These are phyloP conservation scores for Cutaneotrichosporon spelunceum DNA, from an alignment of 1,284 basidiomycete species.

Conservation along the genomic window DNA sequence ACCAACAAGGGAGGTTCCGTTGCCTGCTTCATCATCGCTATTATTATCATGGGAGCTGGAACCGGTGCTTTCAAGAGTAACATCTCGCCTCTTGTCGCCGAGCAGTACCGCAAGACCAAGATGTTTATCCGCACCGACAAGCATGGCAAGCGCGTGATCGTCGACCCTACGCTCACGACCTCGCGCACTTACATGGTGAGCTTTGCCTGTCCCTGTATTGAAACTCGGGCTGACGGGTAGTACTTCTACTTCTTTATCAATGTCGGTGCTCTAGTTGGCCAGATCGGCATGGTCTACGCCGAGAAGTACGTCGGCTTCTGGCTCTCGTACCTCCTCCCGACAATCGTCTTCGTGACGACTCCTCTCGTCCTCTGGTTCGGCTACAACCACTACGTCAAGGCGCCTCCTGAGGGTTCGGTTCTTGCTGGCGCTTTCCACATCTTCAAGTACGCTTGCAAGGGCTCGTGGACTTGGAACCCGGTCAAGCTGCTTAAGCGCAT, in stretches of 20 bases:
- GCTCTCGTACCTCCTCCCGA: conserved; percentile 54
- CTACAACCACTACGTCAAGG: conserved; percentile 33
- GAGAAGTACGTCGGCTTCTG: conserved; percentile 51
- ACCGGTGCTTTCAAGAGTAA: conserved; percentile 50
- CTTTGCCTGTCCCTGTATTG: conserved; percentile 4
- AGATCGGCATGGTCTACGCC: conserved; percentile 44
- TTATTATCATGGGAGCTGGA: conserved; percentile 46
- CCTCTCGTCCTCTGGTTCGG: conserved; percentile 31
- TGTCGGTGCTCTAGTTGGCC: conserved; percentile 46
- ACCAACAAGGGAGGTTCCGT: conserved; percentile 7
- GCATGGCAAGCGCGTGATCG: conserved; percentile 48
- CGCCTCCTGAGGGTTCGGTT: conserved; percentile 55
- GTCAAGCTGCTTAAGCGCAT: neutral
- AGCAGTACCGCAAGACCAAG: conserved; percentile 47
- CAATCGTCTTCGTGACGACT: conserved; percentile 53
- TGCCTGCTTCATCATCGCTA: conserved; percentile 47
- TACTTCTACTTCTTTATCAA: conserved; percentile 48
- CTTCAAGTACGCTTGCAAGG: conserved; percentile 27
- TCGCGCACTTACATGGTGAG: conserved; percentile 34
- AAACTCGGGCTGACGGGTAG: neutral
- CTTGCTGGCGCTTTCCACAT: conserved; percentile 47
- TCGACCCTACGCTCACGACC: conserved; percentile 48
- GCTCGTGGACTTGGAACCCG: conserved; percentile 5
- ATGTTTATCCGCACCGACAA: conserved; percentile 35
- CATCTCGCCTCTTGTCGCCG: conserved; percentile 48